Evolutionary conservation across 495 filamentous ascomycete species (phyloP), one percentile per base, ranked within the genome.

Genomic region (Cercophora scortea): DNA sequence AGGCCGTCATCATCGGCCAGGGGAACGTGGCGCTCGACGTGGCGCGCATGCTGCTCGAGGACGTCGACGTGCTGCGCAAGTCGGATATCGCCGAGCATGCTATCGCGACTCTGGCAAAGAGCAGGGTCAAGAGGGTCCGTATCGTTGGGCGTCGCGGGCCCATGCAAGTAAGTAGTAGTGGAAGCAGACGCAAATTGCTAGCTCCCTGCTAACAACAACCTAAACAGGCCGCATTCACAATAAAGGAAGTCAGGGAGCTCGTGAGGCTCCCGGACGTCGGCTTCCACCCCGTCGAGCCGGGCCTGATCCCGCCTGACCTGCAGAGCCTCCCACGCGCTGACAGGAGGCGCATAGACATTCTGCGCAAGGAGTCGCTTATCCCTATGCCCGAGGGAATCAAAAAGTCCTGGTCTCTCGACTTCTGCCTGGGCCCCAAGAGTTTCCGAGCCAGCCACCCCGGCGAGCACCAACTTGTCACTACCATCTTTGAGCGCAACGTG

Each of bases 21-120:
- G 93, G 93, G 0, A 98, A 98, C 66, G 93, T 97, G 10, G 93
- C 94, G 1, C 69, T 98, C 17, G 93, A 98, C 67, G 90, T 97
- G 6, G 90, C 92, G 3, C 76, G 93, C 32, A 95, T 95, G 53
- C 73, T 98, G 8, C 71, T 98, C 15, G 81, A 83, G 32, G 76
- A 82, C 45, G 74, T 92, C 6, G 79, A 91, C 58, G 68, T 73
- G 15, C 72, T 98, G 32, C 73, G 82, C 8, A 85, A 84, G 47
- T 95, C 93, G 0, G 93, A 98, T 62, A 96, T 97, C 41, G 81
- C 89, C 1, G 86, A 87, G 45, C 75, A 89, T 58, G 91, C 93
- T 4, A 65, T 97, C 32, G 86, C 89, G 41, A 76, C 79, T 3
- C 64, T 98, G 49, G 68, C 78, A 9, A 81, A 76, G 56, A 96